Percentiles rank a stretch among this genome's conserved stretches.
These are phyloP conservation scores for Clohesyomyces aquaticus DNA, from an alignment of 495 filamentous ascomycete genomes.

Conservation along the genomic window DNA sequence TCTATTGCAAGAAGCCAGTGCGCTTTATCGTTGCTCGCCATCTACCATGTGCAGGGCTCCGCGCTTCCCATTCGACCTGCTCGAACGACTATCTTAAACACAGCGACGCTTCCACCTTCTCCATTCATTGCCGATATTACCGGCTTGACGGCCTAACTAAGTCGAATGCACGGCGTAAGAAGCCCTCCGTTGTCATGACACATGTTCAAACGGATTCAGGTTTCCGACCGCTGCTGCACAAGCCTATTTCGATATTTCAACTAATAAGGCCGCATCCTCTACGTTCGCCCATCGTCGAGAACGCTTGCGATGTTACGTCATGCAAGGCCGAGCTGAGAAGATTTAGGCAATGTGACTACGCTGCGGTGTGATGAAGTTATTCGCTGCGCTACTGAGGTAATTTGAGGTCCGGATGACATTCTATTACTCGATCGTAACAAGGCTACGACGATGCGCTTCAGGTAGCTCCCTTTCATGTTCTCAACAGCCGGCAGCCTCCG, in stretches of 20 bases:
- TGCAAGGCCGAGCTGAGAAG: not conserved
- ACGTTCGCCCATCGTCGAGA: not conserved
- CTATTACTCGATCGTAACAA: slow-evolving; percentile 40
- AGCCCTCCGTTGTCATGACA: not conserved
- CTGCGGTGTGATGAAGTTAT: slow-evolving; percentile 5
- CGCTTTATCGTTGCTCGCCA: too few species aligned
- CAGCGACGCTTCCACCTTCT: too few species aligned
- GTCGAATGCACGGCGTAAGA: not conserved
- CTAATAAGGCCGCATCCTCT: too few species aligned
- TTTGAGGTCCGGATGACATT: slow-evolving; percentile 17
- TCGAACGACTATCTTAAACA: too few species aligned
- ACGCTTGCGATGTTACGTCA: not conserved
- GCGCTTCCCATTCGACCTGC: too few species aligned
- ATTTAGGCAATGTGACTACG: not conserved
- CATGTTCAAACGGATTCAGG: not conserved
- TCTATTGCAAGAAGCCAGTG: too few species aligned
- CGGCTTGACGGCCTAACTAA: not conserved
- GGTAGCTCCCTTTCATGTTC: not conserved
- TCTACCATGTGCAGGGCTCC: too few species aligned
- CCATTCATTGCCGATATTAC: not conserved
- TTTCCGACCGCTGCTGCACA: not conserved
- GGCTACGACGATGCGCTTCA: slow-evolving; percentile 4
- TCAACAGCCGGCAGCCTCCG: slow-evolving; percentile 10
- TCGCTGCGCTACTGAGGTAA: slow-evolving; percentile 14
- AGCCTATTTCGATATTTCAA: not conserved